Conservation (phyloP, 306 rosid genomes). For the Parietaria judaica region DNA sequence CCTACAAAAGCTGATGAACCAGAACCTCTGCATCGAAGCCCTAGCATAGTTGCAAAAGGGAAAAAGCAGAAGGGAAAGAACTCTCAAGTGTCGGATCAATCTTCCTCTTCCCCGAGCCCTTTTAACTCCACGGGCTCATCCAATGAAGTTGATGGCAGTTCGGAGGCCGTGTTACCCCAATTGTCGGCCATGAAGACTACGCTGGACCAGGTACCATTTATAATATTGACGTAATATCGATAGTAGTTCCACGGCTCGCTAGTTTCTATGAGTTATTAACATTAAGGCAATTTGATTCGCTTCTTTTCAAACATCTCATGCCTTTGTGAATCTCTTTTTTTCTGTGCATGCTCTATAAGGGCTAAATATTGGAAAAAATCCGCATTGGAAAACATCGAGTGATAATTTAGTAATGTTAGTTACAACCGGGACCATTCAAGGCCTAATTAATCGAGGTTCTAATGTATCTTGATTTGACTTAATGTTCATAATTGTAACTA, state of each 20-base stretch:
- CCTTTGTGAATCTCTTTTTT: neutral
- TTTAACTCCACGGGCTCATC: slow-evolving; percentile 38
- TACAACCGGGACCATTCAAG: too few relatives aligned
- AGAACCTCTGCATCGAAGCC: slow-evolving; percentile 28
- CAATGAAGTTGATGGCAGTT: slow-evolving; percentile 36
- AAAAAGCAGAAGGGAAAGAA: slow-evolving; percentile 49
- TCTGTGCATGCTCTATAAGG: neutral
- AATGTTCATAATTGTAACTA: too few relatives aligned
- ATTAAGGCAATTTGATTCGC: slow-evolving; percentile 5
- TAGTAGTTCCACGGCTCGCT: slow-evolving; percentile 12
- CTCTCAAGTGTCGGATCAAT: slow-evolving; percentile 37
- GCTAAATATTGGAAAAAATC: neutral
- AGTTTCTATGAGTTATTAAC: slow-evolving; percentile 4
- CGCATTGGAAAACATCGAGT: neutral
- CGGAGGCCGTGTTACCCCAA: slow-evolving; percentile 44
- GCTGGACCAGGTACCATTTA: slow-evolving; percentile 51
- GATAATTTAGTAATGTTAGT: too few relatives aligned
- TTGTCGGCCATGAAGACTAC: slow-evolving; percentile 42
- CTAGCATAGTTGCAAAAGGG: slow-evolving; percentile 39
- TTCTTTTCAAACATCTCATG: slow-evolving; percentile 11
- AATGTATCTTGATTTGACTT: too few relatives aligned
- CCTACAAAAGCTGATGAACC: slow-evolving; percentile 31
- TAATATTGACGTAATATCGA: neutral
- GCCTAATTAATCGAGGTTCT: too few relatives aligned
- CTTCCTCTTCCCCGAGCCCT: slow-evolving; percentile 40